Conservation (phyloP, 2,329 filamentous ascomycete species). For the Massarina eburnea region DNA sequence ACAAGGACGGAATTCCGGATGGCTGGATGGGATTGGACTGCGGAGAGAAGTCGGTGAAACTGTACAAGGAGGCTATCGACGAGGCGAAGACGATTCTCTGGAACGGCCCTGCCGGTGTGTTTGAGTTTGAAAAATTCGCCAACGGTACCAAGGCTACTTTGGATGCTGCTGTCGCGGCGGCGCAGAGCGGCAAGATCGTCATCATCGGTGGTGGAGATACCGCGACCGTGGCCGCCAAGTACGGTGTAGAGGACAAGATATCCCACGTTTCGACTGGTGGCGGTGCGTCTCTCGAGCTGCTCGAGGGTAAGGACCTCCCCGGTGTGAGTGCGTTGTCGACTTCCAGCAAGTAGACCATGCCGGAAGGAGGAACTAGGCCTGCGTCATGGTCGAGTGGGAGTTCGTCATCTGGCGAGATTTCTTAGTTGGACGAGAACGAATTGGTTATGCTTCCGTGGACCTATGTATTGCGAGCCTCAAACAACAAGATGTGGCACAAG, state of each 20-base stretch:
- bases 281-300: constrained; percentile 90
- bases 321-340: constrained; percentile 90
- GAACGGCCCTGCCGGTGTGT: constrained; percentile 97
- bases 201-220: constrained; percentile 99
- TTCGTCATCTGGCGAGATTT: too few species aligned
- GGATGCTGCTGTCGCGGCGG: constrained; percentile 81
- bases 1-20: constrained; percentile 87
- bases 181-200: constrained; percentile 85
- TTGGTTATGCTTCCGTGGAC: too few species aligned
- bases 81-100: constrained; percentile 96
- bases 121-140: constrained; percentile 95
- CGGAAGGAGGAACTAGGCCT: too few species aligned
- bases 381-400: background rate
- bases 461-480: too few species aligned
- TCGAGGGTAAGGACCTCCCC: constrained; percentile 97
- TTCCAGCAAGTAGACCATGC: constrained; percentile 65
- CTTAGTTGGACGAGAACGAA: too few species aligned
- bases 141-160: constrained; percentile 89
- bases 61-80: constrained; percentile 84
- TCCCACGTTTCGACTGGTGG: constrained; percentile 98
- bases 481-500: background rate
- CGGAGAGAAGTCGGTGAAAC: constrained; percentile 81
- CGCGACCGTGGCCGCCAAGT: constrained; percentile 96
- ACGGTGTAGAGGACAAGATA: constrained; percentile 91
- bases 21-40: constrained; percentile 98